These are phyloP conservation scores for Torulaspora globosa DNA, from an alignment of 1,139 yeast species.

Conservation along the genomic window DNA sequence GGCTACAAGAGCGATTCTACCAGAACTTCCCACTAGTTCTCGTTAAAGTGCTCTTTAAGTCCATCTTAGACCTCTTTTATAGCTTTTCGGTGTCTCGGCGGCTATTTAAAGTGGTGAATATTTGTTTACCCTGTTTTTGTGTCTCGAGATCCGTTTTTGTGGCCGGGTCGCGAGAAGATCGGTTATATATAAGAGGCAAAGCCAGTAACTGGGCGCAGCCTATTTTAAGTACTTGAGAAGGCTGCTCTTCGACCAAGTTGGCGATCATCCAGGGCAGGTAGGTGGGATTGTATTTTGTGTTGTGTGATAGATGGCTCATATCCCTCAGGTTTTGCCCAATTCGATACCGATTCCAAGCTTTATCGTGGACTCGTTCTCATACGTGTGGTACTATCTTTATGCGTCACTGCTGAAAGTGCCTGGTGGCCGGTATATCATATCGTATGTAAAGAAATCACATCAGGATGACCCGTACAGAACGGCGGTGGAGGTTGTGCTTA, in stretches of 20 bases:
- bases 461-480: constrained; percentile 93
- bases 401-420: constrained; percentile 45
- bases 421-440: constrained; percentile 71
- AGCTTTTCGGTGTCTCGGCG: neutral
- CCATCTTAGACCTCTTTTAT: neutral
- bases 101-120: neutral
- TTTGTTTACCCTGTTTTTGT: constrained; percentile 7
- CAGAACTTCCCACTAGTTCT: neutral
- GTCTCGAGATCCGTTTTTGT: constrained; percentile 3
- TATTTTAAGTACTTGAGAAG: neutral
- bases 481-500: constrained; percentile 68
- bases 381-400: constrained; percentile 26
- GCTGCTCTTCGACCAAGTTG: neutral
- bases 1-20: neutral
- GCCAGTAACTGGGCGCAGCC: neutral
- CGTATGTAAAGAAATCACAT: constrained; percentile 84
- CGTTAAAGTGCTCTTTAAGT: too few species aligned
- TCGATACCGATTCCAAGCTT: constrained; percentile 32
- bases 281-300: neutral
- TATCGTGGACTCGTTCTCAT: constrained; percentile 25
- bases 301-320: constrained; percentile 13
- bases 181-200: neutral
- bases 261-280: neutral
- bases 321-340: constrained; percentile 27
- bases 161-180: neutral